phyloP scores from a whole-genome alignment of 2,329 filamentous ascomycete species.

The Penicillium sp. region DNA sequence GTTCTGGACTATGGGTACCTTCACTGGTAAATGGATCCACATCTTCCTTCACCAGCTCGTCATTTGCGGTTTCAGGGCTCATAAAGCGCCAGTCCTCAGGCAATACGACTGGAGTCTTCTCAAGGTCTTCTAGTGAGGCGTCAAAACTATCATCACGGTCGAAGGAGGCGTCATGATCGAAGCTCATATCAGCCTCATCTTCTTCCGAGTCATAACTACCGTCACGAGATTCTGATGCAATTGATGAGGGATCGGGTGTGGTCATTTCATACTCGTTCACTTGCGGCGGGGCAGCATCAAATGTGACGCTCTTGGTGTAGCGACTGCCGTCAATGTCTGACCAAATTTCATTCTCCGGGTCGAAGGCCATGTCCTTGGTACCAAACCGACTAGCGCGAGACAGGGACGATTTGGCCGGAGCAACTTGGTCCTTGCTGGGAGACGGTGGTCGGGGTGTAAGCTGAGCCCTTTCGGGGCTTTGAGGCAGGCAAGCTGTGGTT shows the following conservation, averaged over 20 bases:
- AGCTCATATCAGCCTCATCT: constrained; percentile 68
- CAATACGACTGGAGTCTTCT: constrained; percentile 97
- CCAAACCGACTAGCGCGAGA: constrained; percentile 66
- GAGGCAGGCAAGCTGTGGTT: constrained; percentile 54
- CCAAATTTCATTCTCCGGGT: constrained; percentile 71
- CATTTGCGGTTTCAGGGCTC: constrained; percentile 68
- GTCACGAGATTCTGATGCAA: constrained; percentile 87
- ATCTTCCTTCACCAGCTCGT: constrained; percentile 56
- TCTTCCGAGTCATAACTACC: constrained; percentile 89
- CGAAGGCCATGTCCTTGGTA: constrained; percentile 65
- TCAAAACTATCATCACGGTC: constrained; percentile 89
- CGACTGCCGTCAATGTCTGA: constrained; percentile 72
- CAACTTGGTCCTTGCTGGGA: constrained; percentile 73
- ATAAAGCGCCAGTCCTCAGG: constrained; percentile 92
- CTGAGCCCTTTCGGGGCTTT: constrained; percentile 22
- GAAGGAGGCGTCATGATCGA: constrained; percentile 61
- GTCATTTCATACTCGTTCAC: constrained; percentile 99
- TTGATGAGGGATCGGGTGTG: constrained; percentile 91
- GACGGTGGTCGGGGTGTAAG: constrained; percentile 47
- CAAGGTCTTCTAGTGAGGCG: constrained; percentile 90
- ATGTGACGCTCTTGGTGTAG: constrained; percentile 95
- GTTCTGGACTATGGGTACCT: constrained; percentile 68
- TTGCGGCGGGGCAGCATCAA: constrained; percentile 89
- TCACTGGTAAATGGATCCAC: constrained; percentile 72
- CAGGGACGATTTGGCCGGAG: constrained; percentile 88